Base-by-base conservation (phyloP, 2,329 filamentous ascomycete species). In the Cylindrodendrum hubeiense region DNA sequence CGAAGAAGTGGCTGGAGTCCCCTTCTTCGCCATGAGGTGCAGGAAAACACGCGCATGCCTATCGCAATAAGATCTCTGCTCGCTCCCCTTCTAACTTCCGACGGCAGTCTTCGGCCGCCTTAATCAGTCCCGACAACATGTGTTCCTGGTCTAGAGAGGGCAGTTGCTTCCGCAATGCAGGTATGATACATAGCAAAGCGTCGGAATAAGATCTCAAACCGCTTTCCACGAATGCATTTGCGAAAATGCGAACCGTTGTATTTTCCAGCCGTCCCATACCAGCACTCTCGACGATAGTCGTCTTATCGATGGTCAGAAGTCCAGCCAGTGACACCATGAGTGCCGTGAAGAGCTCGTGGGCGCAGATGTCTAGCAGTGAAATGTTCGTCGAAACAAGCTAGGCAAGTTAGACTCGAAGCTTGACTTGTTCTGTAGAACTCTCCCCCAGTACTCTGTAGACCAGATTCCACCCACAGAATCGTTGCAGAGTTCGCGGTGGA, bases 291-390 rank as follows among this genome's bases (percentile, higher is more conserved):
- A 50, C 15, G n/a, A 65, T n/a, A 6, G 50, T 60, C 4, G 65
- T 52, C 17, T 37, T 28, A 13, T 28, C 53, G 4, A 66, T 30
- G 7, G 37, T 41, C 10, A 53, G 37, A 15, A 28, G 43, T 10
- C 17, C 30, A 13, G 34, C 13, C 34, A 54, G 12, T 21, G 41
- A 64, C 15, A 39, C 44, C 12, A 63, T 34, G 2, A 64, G 60
- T 12, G 17, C 9, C 2, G 43, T 56, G 24, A 69, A 67, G 3
- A 72, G 58, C n/a, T 71, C 66, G 24, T 68, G 68, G 17, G 61
- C 55, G 26, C 66, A 65, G 0, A 61, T 22, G 4, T 69, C 60
- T 19, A 68, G 51, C 4, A 70, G 55, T 6, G 65, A 60, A 24
- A 15, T 12, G 15, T 50, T 51, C 37, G 33, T 59, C 21, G 34